Conservation (phyloP, 768 basidiomycete genomes). For the Mycena alexandri region DNA sequence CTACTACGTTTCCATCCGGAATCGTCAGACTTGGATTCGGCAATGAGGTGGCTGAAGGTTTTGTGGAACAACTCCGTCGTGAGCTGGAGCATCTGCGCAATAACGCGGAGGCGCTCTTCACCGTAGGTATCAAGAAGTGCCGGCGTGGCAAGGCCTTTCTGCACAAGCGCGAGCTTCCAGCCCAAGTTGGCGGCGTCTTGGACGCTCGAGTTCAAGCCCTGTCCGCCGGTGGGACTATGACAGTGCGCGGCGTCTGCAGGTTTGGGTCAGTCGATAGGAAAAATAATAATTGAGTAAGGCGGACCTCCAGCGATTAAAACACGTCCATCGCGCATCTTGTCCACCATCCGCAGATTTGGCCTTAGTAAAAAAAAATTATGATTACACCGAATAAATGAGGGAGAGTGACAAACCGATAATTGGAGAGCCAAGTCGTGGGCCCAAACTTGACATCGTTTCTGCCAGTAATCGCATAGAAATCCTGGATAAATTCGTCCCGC, state of each 20-base stretch:
- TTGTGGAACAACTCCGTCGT: conserved; percentile 47
- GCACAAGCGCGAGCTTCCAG: conserved; percentile 60
- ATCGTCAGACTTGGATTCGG: conserved; percentile 17
- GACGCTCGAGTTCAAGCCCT: conserved; percentile 52
- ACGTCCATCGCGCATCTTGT: conserved; percentile 55
- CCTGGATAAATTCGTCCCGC: conserved; percentile 45
- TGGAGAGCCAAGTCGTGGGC: conserved; percentile 42
- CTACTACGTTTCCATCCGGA: conserved; percentile 29
- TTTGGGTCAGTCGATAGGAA: too few species aligned
- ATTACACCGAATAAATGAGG: neutral
- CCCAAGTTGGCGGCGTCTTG: conserved; percentile 59
- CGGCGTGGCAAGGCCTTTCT: conserved; percentile 49
- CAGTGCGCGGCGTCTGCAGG: conserved; percentile 62
- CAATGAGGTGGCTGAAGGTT: conserved; percentile 32
- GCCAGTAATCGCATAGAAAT: conserved; percentile 45
- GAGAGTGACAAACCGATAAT: conserved; percentile 43
- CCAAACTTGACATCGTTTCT: conserved; percentile 49
- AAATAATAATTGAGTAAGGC: too few species aligned
- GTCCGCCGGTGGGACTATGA: conserved; percentile 53
- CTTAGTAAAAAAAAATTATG: conserved; percentile 34
- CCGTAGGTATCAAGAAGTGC: conserved; percentile 56
- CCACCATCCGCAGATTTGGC: conserved; percentile 63
- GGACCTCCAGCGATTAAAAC: conserved; percentile 64
- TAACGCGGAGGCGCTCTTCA: conserved; percentile 60
- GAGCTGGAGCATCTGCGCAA: conserved; percentile 58